Conservation (phyloP, 345 rosid species). For the Salix caprea region DNA sequence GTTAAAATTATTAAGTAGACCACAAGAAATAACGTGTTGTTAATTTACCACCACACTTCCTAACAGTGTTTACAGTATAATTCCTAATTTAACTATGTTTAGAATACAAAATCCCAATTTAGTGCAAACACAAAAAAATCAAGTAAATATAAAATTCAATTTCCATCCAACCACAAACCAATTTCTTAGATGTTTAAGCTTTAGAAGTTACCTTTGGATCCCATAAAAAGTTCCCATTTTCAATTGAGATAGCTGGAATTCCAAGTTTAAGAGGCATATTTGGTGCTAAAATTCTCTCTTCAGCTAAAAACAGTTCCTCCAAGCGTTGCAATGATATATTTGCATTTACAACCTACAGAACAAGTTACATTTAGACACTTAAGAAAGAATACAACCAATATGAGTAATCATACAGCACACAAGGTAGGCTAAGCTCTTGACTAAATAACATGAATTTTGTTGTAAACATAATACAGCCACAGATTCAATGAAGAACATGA, state of each 20-base stretch:
- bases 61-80: neutral
- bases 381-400: neutral
- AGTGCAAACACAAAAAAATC: neutral
- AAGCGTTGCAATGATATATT: slow-evolving; percentile 84
- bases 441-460: neutral
- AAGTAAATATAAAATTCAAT: neutral
- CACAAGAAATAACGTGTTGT: neutral
- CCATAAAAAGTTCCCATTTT: slow-evolving; percentile 85
- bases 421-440: neutral
- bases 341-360: slow-evolving; percentile 77
- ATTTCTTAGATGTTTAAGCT: neutral
- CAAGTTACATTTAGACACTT: neutral
- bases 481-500: neutral
- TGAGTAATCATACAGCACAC: neutral
- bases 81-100: neutral
- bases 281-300: slow-evolving; percentile 68
- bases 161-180: neutral
- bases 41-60: neutral
- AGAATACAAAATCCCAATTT: neutral
- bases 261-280: slow-evolving; percentile 78
- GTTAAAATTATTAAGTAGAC: neutral
- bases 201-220: slow-evolving; percentile 57
- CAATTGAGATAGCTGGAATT: slow-evolving; percentile 73
- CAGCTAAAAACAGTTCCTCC: slow-evolving; percentile 76
- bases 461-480: neutral